Percentiles rank a stretch among this genome's conserved stretches.
These are phyloP conservation scores for Agrostemma githago DNA, from an alignment of 148 eudicot genomes.

Conservation along the genomic window DNA sequence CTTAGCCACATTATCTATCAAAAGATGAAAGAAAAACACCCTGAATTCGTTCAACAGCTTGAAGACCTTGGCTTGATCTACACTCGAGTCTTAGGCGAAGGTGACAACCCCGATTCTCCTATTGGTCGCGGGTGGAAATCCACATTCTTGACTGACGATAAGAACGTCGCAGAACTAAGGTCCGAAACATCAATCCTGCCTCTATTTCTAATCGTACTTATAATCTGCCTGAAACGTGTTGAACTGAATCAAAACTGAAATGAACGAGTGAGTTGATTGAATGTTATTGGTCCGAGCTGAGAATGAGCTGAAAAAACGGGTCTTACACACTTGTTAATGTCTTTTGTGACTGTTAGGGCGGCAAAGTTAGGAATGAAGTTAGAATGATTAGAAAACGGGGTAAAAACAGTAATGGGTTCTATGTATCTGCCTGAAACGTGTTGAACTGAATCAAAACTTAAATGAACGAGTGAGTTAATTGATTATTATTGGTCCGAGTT, in stretches of 20 bases:
- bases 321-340: background rate
- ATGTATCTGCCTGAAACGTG: no score
- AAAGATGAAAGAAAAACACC: constrained; percentile 73
- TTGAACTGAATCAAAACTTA: no score
- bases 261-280: no score
- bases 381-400: constrained; percentile 74
- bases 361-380: constrained; percentile 71
- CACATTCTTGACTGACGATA: constrained; percentile 71
- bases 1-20: constrained; percentile 84
- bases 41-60: constrained; percentile 57
- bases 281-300: no score
- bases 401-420: no score
- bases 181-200: constrained; percentile 18
- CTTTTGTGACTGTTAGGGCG: constrained; percentile 44
- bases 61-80: constrained; percentile 77
- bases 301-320: no score
- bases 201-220: background rate
- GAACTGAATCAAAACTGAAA: no score
- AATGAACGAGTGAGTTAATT: no score
- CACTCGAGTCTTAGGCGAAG: constrained; percentile 79
- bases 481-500: no score
- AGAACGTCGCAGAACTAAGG: constrained; percentile 74
- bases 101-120: constrained; percentile 67
- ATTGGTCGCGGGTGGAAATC: constrained; percentile 95
- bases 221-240: no score